These are phyloP conservation scores for Myriosclerotinia scirpicola DNA, from an alignment of 2,329 filamentous ascomycete species.

Conservation along the genomic window DNA sequence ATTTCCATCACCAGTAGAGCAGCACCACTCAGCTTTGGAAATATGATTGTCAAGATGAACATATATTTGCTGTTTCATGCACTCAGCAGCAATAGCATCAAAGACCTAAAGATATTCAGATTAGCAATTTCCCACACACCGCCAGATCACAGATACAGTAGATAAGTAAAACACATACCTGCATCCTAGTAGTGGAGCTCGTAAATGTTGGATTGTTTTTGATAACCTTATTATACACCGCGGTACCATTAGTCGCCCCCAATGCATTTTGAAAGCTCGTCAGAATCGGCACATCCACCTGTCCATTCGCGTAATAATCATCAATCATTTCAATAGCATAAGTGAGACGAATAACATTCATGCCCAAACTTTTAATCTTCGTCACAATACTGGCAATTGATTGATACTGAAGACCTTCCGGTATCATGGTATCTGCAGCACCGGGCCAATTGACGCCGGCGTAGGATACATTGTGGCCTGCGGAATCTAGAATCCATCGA, in stretches of 20 bases:
- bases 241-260: constrained; percentile 54
- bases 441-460: constrained; percentile 64
- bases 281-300: constrained; percentile 49
- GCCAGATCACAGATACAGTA: background rate
- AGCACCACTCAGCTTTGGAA: constrained; percentile 59
- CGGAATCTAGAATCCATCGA: constrained; percentile 31
- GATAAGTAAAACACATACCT: constrained; percentile 35
- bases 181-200: constrained; percentile 53
- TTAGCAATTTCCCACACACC: background rate
- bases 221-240: constrained; percentile 53
- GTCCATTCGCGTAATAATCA: constrained; percentile 50
- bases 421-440: constrained; percentile 61
- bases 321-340: constrained; percentile 66
- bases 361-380: constrained; percentile 56
- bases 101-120: constrained; percentile 47
- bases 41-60: constrained; percentile 63
- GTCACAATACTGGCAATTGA: constrained; percentile 55
- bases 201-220: constrained; percentile 58
- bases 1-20: constrained; percentile 54
- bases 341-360: constrained; percentile 63
- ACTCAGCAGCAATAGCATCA: constrained; percentile 61
- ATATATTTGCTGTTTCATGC: constrained; percentile 55
- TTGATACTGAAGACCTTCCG: constrained; percentile 62
- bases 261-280: constrained; percentile 49
- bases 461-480: constrained; percentile 47